These are phyloP conservation scores for Euptelea pleiosperma DNA, from an alignment of 164 flowering plant species.

Conservation along the genomic window DNA sequence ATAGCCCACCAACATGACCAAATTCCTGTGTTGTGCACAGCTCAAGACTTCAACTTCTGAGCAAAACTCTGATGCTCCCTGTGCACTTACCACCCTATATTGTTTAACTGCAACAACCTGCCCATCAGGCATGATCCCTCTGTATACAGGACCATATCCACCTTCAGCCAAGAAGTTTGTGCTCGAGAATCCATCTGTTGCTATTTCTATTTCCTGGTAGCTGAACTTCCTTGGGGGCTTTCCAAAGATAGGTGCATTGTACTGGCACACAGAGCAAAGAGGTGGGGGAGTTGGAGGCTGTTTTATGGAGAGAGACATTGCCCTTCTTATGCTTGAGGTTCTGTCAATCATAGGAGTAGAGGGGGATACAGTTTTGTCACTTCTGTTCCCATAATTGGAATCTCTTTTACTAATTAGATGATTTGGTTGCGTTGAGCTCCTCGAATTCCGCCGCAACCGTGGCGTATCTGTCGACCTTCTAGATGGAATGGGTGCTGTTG, in stretches of 20 bases:
- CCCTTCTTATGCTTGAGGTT: slow-evolving; percentile 32
- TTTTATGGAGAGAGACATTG: slow-evolving; percentile 31
- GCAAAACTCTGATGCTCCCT: slow-evolving; percentile 43
- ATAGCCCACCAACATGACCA: slow-evolving; percentile 48
- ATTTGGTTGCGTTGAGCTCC: not conserved
- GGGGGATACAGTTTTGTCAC: not conserved
- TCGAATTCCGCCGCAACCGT: slow-evolving; percentile 2
- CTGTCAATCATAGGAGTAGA: slow-evolving; percentile 15
- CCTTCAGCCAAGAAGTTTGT: slow-evolving; percentile 44
- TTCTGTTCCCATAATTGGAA: slow-evolving; percentile 2
- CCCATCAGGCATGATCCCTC: slow-evolving; percentile 39
- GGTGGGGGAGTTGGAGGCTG: slow-evolving; percentile 37
- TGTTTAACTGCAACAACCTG: slow-evolving; percentile 49
- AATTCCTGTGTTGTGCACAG: slow-evolving; percentile 49
- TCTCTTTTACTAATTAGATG: slow-evolving; percentile 1
- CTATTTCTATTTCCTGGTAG: slow-evolving; percentile 31
- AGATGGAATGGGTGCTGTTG: slow-evolving; percentile 12
- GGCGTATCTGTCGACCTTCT: slow-evolving; percentile 29
- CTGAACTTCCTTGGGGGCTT: slow-evolving; percentile 37
- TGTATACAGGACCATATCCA: slow-evolving; percentile 40
- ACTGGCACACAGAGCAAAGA: slow-evolving; percentile 36
- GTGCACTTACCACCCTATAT: slow-evolving; percentile 32
- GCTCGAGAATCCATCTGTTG: slow-evolving; percentile 36
- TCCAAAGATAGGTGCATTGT: slow-evolving; percentile 36
- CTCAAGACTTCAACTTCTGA: slow-evolving; percentile 44